phyloP scores from a whole-genome alignment of 164 flowering plant genomes.

The Platanus orientalis region DNA sequence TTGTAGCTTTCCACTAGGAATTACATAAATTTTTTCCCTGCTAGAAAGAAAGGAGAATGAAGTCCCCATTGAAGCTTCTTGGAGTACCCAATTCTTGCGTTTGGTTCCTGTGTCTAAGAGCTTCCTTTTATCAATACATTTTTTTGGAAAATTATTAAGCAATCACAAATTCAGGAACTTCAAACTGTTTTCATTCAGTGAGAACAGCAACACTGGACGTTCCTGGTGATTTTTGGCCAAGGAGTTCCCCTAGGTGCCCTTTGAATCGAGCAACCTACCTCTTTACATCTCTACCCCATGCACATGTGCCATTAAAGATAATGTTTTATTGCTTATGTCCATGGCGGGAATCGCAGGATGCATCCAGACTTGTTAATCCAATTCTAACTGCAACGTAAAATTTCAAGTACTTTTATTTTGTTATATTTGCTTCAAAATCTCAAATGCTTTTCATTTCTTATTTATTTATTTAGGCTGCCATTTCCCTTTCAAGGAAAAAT shows the following conservation, averaged over 20 bases:
- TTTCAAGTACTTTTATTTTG: neutral
- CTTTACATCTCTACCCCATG: neutral
- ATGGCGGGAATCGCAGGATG: too few species aligned
- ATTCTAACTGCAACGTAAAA: too few species aligned
- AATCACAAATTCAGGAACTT: neutral
- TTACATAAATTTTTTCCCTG: slow-evolving; percentile 4
- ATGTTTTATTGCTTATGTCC: too few species aligned
- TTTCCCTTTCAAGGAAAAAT: too few species aligned
- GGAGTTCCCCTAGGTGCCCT: neutral
- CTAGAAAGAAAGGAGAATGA: slow-evolving; percentile 1
- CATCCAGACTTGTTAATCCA: too few species aligned
- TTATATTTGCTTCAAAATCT: neutral
- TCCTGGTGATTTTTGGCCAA: neutral
- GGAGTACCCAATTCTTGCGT: neutral
- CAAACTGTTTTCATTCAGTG: neutral
- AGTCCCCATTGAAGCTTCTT: neutral
- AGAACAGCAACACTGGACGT: too few species aligned
- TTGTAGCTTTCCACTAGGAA: slow-evolving; percentile 1
- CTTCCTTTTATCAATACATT: neutral
- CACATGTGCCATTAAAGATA: too few species aligned
- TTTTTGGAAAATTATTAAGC: neutral
- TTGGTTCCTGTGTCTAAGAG: neutral
- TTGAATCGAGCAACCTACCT: neutral
- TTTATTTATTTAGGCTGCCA: too few species aligned
- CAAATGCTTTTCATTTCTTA: neutral